Evolutionary conservation across 805 yeast species (phyloP), one percentile per base, ranked within the genome.

Genomic region (Saccharomycopsis microspora): DNA sequence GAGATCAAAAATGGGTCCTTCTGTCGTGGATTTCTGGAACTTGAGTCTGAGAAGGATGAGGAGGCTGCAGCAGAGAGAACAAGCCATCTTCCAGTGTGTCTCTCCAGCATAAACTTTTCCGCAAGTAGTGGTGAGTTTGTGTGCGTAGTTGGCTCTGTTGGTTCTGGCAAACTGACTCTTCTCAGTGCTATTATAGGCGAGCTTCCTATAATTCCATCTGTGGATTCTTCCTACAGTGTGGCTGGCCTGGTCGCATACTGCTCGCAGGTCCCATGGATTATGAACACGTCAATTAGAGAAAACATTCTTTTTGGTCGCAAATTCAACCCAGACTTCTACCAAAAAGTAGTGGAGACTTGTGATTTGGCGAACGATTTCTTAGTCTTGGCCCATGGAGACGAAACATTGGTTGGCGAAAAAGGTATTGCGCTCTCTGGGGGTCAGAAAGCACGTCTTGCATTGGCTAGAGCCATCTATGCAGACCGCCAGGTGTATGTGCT

Each of bases 391-490:
- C 75, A 74, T 52, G 77, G 77, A 4, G 80, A 75, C 52, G 67
- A 64, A 41, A 93, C 98, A n/a, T 93, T 87, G 65, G 84, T 90
- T 62, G 97, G 97, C 62, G 97, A 93, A 66, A 90, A 90, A 68
- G 98, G 98, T 65, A 86, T 90, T 49, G 82, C 96, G 0, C 70
- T 90, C 48, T 88, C 78, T 5, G 81, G 81, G 33, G 81, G 82
- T 4, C 82, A 76, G 57, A 78, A 75, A 56, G 81, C 82, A 0
- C 61, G 88, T 58, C 61, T 81, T 30, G 71, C 81, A 9, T 64
- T 81, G 41, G 86, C 87, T 0, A 71, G 88, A 57, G 85, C 86
- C 0, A 80, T 81, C 3, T 81, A 81, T 58, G 63, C 84, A 0
- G 64, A 76, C 45, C 67, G 72, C 1, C 82, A 80, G 60, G 66